phyloP scores from a whole-genome alignment of 2,329 filamentous ascomycete genomes.

The Aspergillus sp. region DNA sequence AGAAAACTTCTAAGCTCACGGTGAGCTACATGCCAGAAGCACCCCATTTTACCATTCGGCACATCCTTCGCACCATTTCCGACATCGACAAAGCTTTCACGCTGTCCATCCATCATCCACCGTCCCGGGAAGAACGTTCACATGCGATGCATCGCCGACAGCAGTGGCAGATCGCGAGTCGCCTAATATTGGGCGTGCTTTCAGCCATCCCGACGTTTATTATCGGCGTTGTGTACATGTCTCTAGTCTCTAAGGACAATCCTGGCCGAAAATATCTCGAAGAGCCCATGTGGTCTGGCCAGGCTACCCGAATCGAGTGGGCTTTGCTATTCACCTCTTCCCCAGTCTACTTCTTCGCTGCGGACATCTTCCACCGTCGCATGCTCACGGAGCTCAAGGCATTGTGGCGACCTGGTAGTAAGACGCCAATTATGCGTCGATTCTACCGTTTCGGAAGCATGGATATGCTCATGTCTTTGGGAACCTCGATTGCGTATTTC shows the following conservation, averaged over 20 bases:
- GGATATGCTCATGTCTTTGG: slow-evolving; percentile 87
- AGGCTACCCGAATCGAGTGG: slow-evolving; percentile 68
- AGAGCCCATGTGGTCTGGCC: slow-evolving; percentile 61
- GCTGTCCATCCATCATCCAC: slow-evolving; percentile 68
- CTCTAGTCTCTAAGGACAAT: slow-evolving; percentile 58
- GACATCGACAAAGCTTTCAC: slow-evolving; percentile 59
- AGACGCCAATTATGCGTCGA: slow-evolving; percentile 62
- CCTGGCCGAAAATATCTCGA: slow-evolving; percentile 59
- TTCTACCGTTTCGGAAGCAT: slow-evolving; percentile 95
- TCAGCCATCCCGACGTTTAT: slow-evolving; percentile 76
- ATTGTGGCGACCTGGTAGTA: slow-evolving; percentile 71
- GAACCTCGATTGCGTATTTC: slow-evolving; percentile 80
- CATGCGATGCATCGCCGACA: slow-evolving; percentile 65
- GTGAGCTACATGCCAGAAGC: slow-evolving; percentile 63
- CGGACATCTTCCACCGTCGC: slow-evolving; percentile 74
- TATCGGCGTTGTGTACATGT: slow-evolving; percentile 89
- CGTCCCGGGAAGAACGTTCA: slow-evolving; percentile 75
- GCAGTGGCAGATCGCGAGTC: slow-evolving; percentile 59
- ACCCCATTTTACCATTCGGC: slow-evolving; percentile 66
- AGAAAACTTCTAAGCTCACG: slow-evolving; percentile 60
- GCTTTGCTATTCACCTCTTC: slow-evolving; percentile 74
- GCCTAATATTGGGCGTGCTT: slow-evolving; percentile 61
- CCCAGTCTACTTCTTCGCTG: slow-evolving; percentile 78
- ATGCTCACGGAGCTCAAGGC: slow-evolving; percentile 70
- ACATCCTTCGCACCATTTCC: slow-evolving; percentile 63